Evolutionary conservation across 2,329 filamentous ascomycete species (phyloP).

Genomic region (Ophiostoma sp.): DNA sequence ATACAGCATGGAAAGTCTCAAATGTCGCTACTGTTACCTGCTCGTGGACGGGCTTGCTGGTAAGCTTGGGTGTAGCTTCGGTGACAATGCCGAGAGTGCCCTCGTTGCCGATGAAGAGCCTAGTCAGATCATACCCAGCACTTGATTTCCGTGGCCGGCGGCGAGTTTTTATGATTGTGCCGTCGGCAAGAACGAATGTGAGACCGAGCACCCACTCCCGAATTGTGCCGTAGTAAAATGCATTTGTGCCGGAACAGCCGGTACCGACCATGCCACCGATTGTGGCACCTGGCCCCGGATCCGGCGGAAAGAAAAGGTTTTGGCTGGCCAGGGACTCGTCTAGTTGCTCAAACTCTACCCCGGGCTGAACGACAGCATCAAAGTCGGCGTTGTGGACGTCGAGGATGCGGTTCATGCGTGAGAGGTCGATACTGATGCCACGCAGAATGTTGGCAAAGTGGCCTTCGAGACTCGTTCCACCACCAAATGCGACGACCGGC

Average conservation of each 20-base stretch:
- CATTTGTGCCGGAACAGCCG: constrained; percentile 71
- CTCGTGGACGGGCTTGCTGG: constrained; percentile 70
- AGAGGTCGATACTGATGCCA: constrained; percentile 73
- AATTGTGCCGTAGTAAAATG: constrained; percentile 91
- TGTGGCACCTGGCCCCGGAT: constrained; percentile 88
- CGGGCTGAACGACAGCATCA: constrained; percentile 72
- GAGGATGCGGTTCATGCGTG: constrained; percentile 78
- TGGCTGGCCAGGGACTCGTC: constrained; percentile 69
- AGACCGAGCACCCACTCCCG: constrained; percentile 84
- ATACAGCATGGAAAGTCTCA: constrained; percentile 59
- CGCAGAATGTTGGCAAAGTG: constrained; percentile 78
- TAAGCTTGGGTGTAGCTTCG: constrained; percentile 82
- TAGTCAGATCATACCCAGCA: constrained; percentile 86
- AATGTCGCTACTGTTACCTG: constrained; percentile 70
- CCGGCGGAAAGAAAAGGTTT: constrained; percentile 84
- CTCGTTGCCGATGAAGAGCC: constrained; percentile 84
- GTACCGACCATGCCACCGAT: constrained; percentile 86
- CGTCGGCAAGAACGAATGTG: constrained; percentile 84
- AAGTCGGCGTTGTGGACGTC: constrained; percentile 70
- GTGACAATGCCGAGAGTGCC: constrained; percentile 88
- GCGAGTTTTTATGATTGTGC: constrained; percentile 81
- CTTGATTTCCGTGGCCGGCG: constrained; percentile 84
- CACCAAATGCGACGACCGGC: constrained; percentile 80
- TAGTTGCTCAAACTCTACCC: constrained; percentile 77
- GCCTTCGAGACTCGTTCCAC: constrained; percentile 83